A percentile compares a stretch with the other conserved stretches of the same genome.
Evolutionary conservation across 2,329 filamentous ascomycete genomes (phyloP).

Genomic region (Tolypocladium guangdongense): DNA sequence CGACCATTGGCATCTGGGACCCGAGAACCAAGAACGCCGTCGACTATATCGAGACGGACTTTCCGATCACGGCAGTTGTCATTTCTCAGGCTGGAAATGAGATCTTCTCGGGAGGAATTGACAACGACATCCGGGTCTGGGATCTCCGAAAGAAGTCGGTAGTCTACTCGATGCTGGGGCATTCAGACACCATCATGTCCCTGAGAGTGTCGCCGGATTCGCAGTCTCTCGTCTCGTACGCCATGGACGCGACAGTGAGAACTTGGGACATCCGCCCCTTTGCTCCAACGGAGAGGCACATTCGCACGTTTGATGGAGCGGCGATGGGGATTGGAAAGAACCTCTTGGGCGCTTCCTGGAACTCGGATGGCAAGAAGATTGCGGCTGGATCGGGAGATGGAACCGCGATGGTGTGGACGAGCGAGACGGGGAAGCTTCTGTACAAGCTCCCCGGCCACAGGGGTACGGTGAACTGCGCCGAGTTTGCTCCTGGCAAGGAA

Average conservation of each 20-base stretch:
- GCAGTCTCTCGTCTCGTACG: slow-evolving; percentile 80
- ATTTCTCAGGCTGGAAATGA: slow-evolving; percentile 93
- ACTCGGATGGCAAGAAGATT: slow-evolving; percentile 72
- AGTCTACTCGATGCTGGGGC: slow-evolving; percentile 78
- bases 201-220: slow-evolving; percentile 87
- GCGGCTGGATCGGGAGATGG: slow-evolving; percentile 84
- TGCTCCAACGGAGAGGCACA: slow-evolving; percentile 73
- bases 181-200: slow-evolving; percentile 86
- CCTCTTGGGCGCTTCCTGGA: slow-evolving; percentile 82
- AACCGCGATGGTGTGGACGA: slow-evolving; percentile 85
- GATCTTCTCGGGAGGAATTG: slow-evolving; percentile 87
- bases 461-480: slow-evolving; percentile 88
- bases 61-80: slow-evolving; percentile 83
- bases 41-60: slow-evolving; percentile 82
- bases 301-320: slow-evolving; percentile 88
- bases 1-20: slow-evolving; percentile 92
- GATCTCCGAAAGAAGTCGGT: slow-evolving; percentile 86
- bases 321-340: slow-evolving; percentile 84
- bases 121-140: slow-evolving; percentile 97
- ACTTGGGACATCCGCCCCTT: slow-evolving; percentile 97
- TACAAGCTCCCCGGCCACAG: slow-evolving; percentile 95
- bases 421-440: slow-evolving; percentile 74
- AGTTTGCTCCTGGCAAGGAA: slow-evolving; percentile 76
- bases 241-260: slow-evolving; percentile 85
- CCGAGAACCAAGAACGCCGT: slow-evolving; percentile 80